Evolutionary conservation across 352 stramenopile species (phyloP).

Genomic region (Phytophthora cactorum): DNA sequence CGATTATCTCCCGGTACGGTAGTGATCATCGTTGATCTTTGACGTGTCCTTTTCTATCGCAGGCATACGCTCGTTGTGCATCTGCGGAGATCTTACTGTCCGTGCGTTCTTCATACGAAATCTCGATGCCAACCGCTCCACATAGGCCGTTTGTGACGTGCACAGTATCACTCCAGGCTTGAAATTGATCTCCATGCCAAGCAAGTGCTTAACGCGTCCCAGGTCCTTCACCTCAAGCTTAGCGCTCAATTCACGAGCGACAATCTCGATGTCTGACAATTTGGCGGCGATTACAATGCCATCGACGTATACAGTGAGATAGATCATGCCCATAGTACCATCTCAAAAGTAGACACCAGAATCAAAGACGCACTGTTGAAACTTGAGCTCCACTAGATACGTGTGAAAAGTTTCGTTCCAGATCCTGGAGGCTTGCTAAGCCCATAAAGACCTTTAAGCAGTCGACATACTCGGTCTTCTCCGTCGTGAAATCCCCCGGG

Average conservation of each 20-base stretch:
- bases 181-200: conserved; percentile 7
- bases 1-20: conserved; percentile 1
- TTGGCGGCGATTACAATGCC: conserved; percentile 2
- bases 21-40: conserved; percentile 1
- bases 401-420: conserved; percentile 7
- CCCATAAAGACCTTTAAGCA: conserved; percentile 9
- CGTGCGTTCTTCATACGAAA: conserved; percentile 3
- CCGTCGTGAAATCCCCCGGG: conserved; percentile 1
- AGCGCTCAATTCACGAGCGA: conserved; percentile 2
- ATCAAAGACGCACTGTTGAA: conserved; percentile 10
- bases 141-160: conserved; percentile 1
- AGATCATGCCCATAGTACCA: neutral
- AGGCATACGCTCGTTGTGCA: conserved; percentile 10
- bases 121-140: neutral
- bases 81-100: neutral
- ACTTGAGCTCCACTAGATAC: conserved; percentile 3
- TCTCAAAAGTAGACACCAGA: conserved; percentile 1
- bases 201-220: neutral
- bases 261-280: no score
- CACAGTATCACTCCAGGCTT: conserved; percentile 3
- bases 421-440: conserved; percentile 12
- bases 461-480: conserved; percentile 2
- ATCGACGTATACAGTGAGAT: conserved; percentile 17
- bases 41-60: neutral
- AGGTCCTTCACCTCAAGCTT: conserved; percentile 6